Base-by-base conservation (phyloP, 208 protist genomes). In the Leishmania amazonensis region DNA sequence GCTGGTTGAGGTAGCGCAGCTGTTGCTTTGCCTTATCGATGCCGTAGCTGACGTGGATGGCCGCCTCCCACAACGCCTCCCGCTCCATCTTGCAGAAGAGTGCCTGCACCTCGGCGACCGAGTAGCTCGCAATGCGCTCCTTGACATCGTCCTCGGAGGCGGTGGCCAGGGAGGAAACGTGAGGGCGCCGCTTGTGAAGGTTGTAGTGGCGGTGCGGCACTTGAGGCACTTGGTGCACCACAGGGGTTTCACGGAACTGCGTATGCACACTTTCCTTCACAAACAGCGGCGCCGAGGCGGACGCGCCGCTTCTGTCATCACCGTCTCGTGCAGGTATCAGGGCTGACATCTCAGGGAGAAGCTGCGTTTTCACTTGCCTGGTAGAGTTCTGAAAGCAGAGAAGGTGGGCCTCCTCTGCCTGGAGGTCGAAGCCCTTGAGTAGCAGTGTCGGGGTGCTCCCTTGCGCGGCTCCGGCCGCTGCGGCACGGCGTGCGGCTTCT, bases 141-240 rank as follows among this genome's bases (percentile, higher is more conserved):
- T 49, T 40, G 38, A 96, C 80, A 13, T 92, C 88, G 0, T 90
- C 76, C 78, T 89, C 81, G 0, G 87, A 78, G 42, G 76, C 87
- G 17, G 67, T 79, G 28, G 89, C 75, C 54, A 94, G 82, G 9
- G 82, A 74, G 24, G 81, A 81, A 1, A 90, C 85, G 72, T 90
- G 85, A 7, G 82, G 78, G 28, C 86, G 88, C 9, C 87, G 83
- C 40, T 87, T 90, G 21, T 81, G 62, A 2, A 74, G 87, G 78
- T 90, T 90, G 84, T 91, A 95, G 68, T 88, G 88, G 9, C 93
- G 83, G 54, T 95, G 93, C 9, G 93, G 91, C 19, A 96, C 86
- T 53, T 85, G 84, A 19, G 93, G 91, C 19, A 76, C 76, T 49
- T 94, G 80, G 42, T 88, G 81, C 3, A 85, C 57, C 1, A 86